Conservation (phyloP, 164 flowering plant species). For the Kingdonia uniflora region DNA sequence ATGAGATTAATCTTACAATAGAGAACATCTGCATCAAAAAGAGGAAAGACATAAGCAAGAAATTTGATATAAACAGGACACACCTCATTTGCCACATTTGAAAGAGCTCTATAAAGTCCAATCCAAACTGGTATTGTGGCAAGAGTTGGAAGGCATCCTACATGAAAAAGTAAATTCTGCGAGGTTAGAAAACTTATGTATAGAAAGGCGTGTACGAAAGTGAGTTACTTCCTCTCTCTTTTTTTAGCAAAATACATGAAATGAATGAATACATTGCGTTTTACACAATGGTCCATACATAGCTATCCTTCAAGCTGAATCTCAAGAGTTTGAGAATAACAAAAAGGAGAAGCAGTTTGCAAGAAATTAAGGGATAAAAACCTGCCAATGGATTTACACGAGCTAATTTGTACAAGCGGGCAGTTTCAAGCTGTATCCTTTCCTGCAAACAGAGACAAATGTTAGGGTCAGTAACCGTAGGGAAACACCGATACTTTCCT, state of each 20-base stretch:
- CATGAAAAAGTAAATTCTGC: neutral
- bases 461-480: neutral
- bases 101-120: constrained; percentile 93
- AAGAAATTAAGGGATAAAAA: constrained; percentile 11
- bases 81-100: constrained; percentile 98
- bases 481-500: too few species aligned
- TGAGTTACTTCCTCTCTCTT: too few species aligned
- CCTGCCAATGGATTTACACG: constrained; percentile 97
- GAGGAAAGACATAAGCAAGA: neutral
- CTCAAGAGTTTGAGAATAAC: neutral
- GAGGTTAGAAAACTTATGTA: neutral
- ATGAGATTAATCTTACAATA: neutral
- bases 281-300: too few species aligned
- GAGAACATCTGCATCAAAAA: neutral
- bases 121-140: constrained; percentile 98
- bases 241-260: too few species aligned
- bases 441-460: constrained; percentile 49
- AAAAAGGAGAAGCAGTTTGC: constrained; percentile 1
- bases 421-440: constrained; percentile 85
- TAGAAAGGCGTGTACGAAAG: neutral
- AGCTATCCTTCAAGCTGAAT: too few species aligned
- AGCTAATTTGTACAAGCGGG: constrained; percentile 86
- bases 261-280: too few species aligned
- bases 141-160: constrained; percentile 96
- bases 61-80: constrained; percentile 1